Conservation (phyloP, 2,329 filamentous ascomycete genomes). For the Periconia digitata region DNA sequence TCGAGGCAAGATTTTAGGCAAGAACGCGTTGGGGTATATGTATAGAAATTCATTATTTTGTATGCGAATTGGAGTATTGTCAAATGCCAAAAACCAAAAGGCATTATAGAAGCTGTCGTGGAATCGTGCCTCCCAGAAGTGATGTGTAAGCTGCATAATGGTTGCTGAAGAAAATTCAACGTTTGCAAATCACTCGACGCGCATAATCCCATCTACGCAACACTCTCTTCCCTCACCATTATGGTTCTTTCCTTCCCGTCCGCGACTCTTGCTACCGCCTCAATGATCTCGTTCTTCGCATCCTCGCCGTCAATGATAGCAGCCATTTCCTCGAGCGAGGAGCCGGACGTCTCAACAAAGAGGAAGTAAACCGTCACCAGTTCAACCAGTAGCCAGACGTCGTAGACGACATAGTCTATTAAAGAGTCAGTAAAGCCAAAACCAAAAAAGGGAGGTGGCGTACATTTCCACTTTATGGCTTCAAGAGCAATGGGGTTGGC, state of each 20-base stretch:
- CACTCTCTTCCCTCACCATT: neutral
- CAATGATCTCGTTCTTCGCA: neutral
- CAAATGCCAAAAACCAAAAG: too few species aligned
- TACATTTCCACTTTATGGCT: neutral
- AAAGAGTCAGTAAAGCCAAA: neutral
- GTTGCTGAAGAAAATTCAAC: too few species aligned
- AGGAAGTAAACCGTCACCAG: neutral
- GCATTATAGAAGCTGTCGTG: too few species aligned
- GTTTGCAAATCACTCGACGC: too few species aligned
- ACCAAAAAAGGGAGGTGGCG: neutral
- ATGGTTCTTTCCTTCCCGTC: neutral
- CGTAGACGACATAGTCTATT: neutral
- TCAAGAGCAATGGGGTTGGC: neutral
- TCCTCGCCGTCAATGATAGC: neutral
- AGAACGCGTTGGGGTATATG: too few species aligned
- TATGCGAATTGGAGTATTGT: too few species aligned
- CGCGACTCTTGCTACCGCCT: neutral
- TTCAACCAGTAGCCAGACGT: neutral
- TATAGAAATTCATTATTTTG: too few species aligned
- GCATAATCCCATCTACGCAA: neutral
- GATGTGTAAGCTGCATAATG: too few species aligned
- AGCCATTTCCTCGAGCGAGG: neutral
- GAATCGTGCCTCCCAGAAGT: too few species aligned
- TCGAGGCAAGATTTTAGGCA: constrained; percentile 67
- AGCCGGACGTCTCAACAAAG: neutral